Conservation (phyloP, 2,329 filamentous ascomycete genomes). For the Ophiostoma sp. region DNA sequence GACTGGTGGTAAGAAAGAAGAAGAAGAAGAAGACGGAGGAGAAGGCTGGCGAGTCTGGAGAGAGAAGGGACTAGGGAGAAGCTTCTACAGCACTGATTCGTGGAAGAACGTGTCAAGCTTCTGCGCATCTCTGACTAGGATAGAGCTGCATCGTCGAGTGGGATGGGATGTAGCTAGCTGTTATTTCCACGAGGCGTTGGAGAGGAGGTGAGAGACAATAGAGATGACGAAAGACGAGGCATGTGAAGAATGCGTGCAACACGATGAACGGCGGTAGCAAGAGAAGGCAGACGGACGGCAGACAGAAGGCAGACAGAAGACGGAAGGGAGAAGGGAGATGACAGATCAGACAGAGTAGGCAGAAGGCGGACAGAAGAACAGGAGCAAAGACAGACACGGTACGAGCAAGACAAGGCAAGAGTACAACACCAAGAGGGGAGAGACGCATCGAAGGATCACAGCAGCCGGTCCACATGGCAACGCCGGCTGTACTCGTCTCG, state of each 20-base stretch:
- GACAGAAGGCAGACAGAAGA: not conserved
- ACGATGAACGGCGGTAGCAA: too few species aligned
- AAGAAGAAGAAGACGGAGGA: not conserved
- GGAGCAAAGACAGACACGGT: not conserved
- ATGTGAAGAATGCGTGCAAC: too few species aligned
- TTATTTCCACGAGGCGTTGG: not conserved
- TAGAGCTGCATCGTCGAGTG: not conserved
- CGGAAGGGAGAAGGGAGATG: too few species aligned
- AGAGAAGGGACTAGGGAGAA: not conserved
- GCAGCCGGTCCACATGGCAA: slow-evolving; percentile 4
- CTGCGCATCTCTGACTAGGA: not conserved
- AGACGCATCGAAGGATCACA: not conserved
- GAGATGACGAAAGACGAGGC: too few species aligned
- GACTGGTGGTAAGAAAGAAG: not conserved
- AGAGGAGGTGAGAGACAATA: not conserved
- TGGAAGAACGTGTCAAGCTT: not conserved
- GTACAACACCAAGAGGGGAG: not conserved
- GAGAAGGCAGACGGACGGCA: too few species aligned
- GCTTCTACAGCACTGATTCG: not conserved
- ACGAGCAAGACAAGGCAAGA: not conserved
- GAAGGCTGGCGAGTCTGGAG: not conserved
- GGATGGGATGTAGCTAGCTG: too few species aligned
- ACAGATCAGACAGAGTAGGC: too few species aligned
- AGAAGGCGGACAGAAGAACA: not conserved
- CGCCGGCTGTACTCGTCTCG: not conserved